Base-by-base conservation (phyloP, 2,329 filamentous ascomycete genomes). In the Sporothrix brunneoviolacea region DNA sequence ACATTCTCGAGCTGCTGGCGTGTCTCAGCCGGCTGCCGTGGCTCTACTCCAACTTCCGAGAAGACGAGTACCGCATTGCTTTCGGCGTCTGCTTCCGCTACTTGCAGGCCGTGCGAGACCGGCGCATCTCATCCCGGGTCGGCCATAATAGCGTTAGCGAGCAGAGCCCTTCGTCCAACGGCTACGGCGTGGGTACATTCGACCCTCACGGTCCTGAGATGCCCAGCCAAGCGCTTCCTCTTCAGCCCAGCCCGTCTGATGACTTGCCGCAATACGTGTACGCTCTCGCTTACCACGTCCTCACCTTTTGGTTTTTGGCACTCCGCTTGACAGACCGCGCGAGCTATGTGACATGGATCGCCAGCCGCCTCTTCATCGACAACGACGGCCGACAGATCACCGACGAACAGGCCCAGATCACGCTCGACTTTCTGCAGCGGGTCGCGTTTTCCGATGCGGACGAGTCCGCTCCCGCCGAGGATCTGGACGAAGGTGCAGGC, bases 31-130 rank as follows among this genome's bases (percentile, higher is more conserved):
- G 91, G 32, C 72, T 96, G 52, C 88, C 88, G 9, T 80, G 88
- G 54, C 76, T 96, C 2, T 94, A 91, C 62, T 82, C 88, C 62
- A 94, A 95, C 62, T 88, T 96, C 64, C 80, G 88, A 46, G 85
- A 94, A 59, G 89, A 95, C 37, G 91, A 97, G 61, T 96, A 91
- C 66, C 87, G 88, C 55, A 90, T 88, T 48, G 88, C 97, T 1
- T 97, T 98, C 64, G 93, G 88, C 9, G 94, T 98, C 41, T 96
- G 90, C 62, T 90, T 95, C 65, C 83, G 90, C 47, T 97, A 96
- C 64, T 73, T 98, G 35, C 88, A 97, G 59, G 91, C 91, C 54
- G 88, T 91, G 1, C 77, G 89, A 56, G 88, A 91, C 51, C 78
- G 76, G 61, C 75, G 74, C 54, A 71, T 72, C 44, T 65, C 68